A percentile compares a stretch with the other conserved stretches of the same genome.
phyloP scores from a whole-genome alignment of 305 asterid species.

The Caryopteris hybrid region DNA sequence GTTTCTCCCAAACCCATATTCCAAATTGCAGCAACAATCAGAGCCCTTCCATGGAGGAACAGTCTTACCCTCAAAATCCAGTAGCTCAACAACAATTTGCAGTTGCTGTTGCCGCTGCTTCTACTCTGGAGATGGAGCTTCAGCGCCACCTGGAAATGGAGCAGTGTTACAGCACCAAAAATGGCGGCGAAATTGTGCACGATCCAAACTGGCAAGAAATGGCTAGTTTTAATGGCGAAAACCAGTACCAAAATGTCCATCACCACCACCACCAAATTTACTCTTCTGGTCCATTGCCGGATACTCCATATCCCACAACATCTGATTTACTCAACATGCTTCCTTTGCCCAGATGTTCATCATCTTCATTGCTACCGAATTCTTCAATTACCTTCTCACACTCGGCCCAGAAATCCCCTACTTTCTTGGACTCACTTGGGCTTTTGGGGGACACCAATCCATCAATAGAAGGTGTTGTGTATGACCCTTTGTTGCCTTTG shows the following conservation, averaged over 20 bases:
- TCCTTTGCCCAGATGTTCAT: conserved; percentile 41
- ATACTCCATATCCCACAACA: conserved; percentile 30
- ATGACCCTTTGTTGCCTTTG: conserved; percentile 70
- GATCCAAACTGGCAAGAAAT: conserved; percentile 34
- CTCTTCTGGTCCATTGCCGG: conserved; percentile 16
- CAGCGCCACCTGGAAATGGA: conserved; percentile 57
- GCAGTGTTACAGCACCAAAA: conserved; percentile 30
- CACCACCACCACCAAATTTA: conserved; percentile 7
- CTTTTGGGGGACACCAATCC: conserved; percentile 44
- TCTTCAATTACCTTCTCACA: conserved; percentile 35
- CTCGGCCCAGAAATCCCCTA: conserved; percentile 52
- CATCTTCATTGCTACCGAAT: conserved; percentile 40
- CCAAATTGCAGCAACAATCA: conserved; percentile 24
- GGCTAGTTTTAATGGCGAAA: conserved; percentile 10
- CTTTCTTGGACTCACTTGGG: conserved; percentile 52
- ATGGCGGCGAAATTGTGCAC: conserved; percentile 12
- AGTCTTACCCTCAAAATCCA: conserved; percentile 19
- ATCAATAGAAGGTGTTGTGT: conserved; percentile 45
- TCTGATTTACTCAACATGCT: conserved; percentile 61
- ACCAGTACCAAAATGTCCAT: conserved; percentile 7
- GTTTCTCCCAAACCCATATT: conserved; percentile 36
- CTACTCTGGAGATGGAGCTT: conserved; percentile 58
- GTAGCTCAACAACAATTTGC: conserved; percentile 15
- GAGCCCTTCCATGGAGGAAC: conserved; percentile 41
- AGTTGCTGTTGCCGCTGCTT: conserved; percentile 16